Base-by-base conservation (phyloP, 208 protist genomes). In the Trypanosoma avium region DNA sequence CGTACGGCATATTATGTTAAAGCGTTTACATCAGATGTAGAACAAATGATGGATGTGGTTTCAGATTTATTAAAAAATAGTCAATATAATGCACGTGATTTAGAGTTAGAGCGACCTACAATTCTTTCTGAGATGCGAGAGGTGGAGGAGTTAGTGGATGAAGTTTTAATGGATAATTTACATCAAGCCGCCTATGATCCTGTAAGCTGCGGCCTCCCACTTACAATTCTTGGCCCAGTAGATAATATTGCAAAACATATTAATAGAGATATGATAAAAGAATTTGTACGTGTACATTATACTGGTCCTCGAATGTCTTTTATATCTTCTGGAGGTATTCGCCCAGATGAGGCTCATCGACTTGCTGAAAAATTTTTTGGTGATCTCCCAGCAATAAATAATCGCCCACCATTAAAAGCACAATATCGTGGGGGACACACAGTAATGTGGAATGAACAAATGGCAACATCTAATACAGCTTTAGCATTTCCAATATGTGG, bases 161-260 rank as follows among this genome's bases (percentile, higher is more conserved):
- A 99, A 77, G 93, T 99, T 24, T 68, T 99, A 26, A 98, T 99
- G 82, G 98, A 99, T 75, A 91, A 97, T 60, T 73, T 99, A 13
- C 98, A 99, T 63, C 84, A 92, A 57, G 84, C 85, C 24, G 97
- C 97, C 21, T 99, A 95, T 84, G 92, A 98, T 67, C 84, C 87
- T n/a, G 72, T 61, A 4, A 82, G 77, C 32, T 87, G 85, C 54
- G 78, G 96, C 4, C 84, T 99, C 19, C 97, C 93, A 15, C 76
- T 96, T 35, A 99, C 97, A 4, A 99, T 99, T 61, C 87, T 99
- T n/a, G 98, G 98, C 19, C 94, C 97, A 9, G 81, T 90, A 13
- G 90, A 98, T 56, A 99, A 99, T 81, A 99, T 99, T 69, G 74
- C 90, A 35, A 62, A 66, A 21, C 82, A 94, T 65, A 98, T 96